Base-by-base conservation (phyloP, 495 filamentous ascomycete species). In the Chaetomium tenue region DNA sequence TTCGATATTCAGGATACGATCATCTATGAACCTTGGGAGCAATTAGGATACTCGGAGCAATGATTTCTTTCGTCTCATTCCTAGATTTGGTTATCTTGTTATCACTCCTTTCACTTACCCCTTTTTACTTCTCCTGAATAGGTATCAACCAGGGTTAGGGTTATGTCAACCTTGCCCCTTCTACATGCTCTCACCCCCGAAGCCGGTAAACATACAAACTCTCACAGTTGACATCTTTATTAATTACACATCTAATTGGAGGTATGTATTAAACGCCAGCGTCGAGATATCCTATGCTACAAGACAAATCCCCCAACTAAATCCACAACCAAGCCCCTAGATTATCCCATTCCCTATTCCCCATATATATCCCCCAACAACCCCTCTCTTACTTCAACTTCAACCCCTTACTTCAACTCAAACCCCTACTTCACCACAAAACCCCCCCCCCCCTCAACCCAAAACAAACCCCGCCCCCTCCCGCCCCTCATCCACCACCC, bases 401-500 rank as follows among this genome's bases (percentile, higher is more conserved):
- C n/a, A n/a, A n/a, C n/a, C n/a, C n/a, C n/a, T n/a, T n/a, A n/a
- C n/a, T n/a, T n/a, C n/a, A n/a, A n/a, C n/a, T n/a, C n/a, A n/a
- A n/a, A n/a, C n/a, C 28, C 28, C 28, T 30, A 30, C 28, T 6
- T 30, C 28, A 30, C 28, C 28, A 30, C 28, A 2, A 3, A 30
- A 30, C 28, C 11, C 3, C 33, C 18, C 6, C 23, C 22, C 18
- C 20, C 51, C 8, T n/a, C 52, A 44, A 40, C 58, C 37, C 25
- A 66, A 16, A 25, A 68, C 63, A 77, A 83, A 90, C 3, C 83
- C 84, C 60, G 87, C 68, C 25, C 78, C 75, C 63, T 89, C 86
- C 70, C 89, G 78, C 47, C 76, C 66, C 62, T 90, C 87, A 74
- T 88, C 80, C 11, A 86, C 80, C 15, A 91, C 66, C 48, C 88